phyloP scores from a whole-genome alignment of 2,329 filamentous ascomycete genomes.

The Ophiobolus disseminans region DNA sequence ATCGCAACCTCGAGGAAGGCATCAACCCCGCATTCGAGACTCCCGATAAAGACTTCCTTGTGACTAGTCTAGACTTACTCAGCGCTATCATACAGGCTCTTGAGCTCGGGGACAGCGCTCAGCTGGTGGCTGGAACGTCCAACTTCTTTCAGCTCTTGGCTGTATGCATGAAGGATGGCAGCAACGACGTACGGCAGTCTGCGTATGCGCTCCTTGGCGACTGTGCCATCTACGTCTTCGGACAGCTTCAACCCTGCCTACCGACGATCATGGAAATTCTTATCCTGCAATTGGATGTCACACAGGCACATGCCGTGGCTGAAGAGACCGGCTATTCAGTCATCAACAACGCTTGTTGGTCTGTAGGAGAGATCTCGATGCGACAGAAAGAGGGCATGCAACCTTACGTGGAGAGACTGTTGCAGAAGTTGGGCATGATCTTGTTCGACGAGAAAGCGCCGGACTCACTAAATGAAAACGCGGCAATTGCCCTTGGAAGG shows the following conservation, averaged over 20 bases:
- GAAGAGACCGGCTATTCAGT: conserved; percentile 88
- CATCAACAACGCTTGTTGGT: conserved; percentile 98
- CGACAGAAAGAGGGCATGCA: conserved; percentile 75
- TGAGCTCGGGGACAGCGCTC: conserved; percentile 73
- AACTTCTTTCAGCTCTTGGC: conserved; percentile 89
- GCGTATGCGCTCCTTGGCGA: conserved; percentile 94
- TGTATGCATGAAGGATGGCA: conserved; percentile 89
- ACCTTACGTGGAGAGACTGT: conserved; percentile 77
- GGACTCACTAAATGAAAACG: conserved; percentile 88
- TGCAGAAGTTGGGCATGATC: conserved; percentile 80
- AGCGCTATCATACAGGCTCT: conserved; percentile 94
- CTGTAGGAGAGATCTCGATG: conserved; percentile 88
- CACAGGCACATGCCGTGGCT: conserved; percentile 73
- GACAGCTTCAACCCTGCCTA: conserved; percentile 77
- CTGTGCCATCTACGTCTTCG: conserved; percentile 90
- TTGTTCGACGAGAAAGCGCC: conserved; percentile 86
- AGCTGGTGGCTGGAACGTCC: conserved; percentile 76
- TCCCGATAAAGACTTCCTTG: conserved; percentile 95
- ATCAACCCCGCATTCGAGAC: conserved; percentile 74
- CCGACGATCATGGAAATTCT: conserved; percentile 78
- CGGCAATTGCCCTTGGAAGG: conserved; percentile 88
- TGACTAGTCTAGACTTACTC: conserved; percentile 91
- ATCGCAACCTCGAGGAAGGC: conserved; percentile 85
- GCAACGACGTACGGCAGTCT: conserved; percentile 93
- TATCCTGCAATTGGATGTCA: conserved; percentile 84